Base-by-base conservation (phyloP, 1,284 basidiomycete genomes). In the Clitocybe nebularis region DNA sequence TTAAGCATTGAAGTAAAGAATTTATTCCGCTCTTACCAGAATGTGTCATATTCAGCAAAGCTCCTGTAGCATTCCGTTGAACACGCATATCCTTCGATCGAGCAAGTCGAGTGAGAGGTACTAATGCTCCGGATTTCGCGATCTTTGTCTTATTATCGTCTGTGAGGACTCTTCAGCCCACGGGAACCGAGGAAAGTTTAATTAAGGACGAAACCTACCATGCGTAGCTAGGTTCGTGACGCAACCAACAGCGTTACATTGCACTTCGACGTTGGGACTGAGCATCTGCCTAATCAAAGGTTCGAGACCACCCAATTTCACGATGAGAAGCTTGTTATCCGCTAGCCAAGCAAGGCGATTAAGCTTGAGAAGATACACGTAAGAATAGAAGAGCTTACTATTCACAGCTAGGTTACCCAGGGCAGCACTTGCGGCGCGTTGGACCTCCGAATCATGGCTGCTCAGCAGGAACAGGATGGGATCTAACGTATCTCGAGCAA, bases 101-200 rank as follows among this genome's bases (percentile, higher is more conserved):
- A 34, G 96, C 96, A 34, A 99, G 77, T 38, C 96, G 83, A 34
- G 96, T 99, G 29, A 99, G 80, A 26, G 96, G 96, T 19, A 98
- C 93, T 39, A 99, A 74, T 10, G 96, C 96, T 40, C 96, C 96
- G 3, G 94, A 98, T 73, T 98, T 98, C 42, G 96, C 96, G 50
- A 99, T 99, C 77, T 96, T 97, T 38, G 94, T 97, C 79, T 99
- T 99, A 79, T 99, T 99, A 64, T 99, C 96, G 60, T 99, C 94
- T 86, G 48, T 4, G 45, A 45, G 29, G 16, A 9, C 46, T 39
- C 44, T 26, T 52, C 29, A 49, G 43, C 28, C 46, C 33, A 33
- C 39, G 42, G 29, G 39, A 26, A 30, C 41, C 38, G 33, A 28
- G 46, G 40, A 37, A 41, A 39, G 40, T 45, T 26, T 45, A 43